A percentile compares a stretch with the other conserved stretches of the same genome.
These are phyloP conservation scores for Pyrrhoderma lamaoense DNA, from an alignment of 1,284 basidiomycete species.

Conservation along the genomic window DNA sequence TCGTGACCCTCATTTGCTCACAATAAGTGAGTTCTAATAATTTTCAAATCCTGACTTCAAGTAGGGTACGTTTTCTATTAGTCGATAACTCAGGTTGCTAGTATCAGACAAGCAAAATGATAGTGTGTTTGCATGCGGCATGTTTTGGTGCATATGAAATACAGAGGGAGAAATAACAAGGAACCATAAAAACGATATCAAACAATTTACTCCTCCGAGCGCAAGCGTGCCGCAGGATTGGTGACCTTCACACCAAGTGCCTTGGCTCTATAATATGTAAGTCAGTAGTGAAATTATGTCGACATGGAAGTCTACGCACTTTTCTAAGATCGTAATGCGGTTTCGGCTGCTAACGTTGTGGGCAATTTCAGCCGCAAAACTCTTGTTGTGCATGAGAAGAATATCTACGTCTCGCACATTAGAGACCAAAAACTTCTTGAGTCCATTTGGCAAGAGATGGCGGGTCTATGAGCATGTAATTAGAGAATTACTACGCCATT, in stretches of 20 bases:
- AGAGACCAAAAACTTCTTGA: slow-evolving; percentile 91
- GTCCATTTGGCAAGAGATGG: slow-evolving; percentile 89
- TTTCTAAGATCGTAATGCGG: slow-evolving; percentile 87
- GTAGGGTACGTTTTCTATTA: too few species aligned
- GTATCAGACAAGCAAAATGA: slow-evolving; percentile 8
- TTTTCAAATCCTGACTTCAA: neutral
- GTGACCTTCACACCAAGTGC: slow-evolving; percentile 90
- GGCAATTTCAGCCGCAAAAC: slow-evolving; percentile 93
- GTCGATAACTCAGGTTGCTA: neutral
- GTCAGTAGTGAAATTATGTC: neutral
- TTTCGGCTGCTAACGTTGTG: slow-evolving; percentile 97
- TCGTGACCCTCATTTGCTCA: too few species aligned
- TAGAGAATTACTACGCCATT: neutral
- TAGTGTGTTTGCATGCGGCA: slow-evolving; percentile 8
- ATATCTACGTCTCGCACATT: slow-evolving; percentile 90
- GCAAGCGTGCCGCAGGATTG: slow-evolving; percentile 90
- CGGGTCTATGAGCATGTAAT: slow-evolving; percentile 51
- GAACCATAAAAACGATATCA: slow-evolving; percentile 4
- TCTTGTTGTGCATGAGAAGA: slow-evolving; percentile 97
- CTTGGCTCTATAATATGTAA: slow-evolving; percentile 59
- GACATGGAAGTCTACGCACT: slow-evolving; percentile 38
- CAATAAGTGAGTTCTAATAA: too few species aligned
- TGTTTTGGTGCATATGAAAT: slow-evolving; percentile 12
- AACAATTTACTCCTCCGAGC: slow-evolving; percentile 81
- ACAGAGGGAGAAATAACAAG: slow-evolving; percentile 11